Conservation (phyloP, 768 basidiomycete species). For the Xerocomus spinulosus region DNA sequence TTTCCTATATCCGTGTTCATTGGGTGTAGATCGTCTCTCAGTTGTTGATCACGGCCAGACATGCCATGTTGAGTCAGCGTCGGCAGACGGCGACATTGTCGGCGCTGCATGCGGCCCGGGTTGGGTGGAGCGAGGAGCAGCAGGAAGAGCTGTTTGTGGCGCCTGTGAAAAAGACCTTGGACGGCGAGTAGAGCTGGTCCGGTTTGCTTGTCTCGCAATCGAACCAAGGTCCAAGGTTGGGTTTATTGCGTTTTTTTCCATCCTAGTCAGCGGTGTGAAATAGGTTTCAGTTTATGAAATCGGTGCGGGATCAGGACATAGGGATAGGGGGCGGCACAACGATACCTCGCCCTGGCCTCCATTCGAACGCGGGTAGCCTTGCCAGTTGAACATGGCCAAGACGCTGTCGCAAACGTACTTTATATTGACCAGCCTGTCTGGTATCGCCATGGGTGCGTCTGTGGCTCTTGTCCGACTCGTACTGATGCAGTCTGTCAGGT, state of each 20-base stretch:
- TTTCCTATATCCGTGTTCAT: no score
- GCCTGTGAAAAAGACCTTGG: not conserved
- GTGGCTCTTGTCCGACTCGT: not conserved
- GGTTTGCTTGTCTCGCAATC: no score
- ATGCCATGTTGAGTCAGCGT: constrained; percentile 3
- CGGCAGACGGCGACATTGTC: not conserved
- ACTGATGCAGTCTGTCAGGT: constrained; percentile 3
- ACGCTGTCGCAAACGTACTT: constrained; percentile 12
- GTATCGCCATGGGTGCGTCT: constrained; percentile 13
- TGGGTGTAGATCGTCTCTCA: constrained; percentile 12
- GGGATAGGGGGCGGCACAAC: no score
- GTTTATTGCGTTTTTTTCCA: no score
- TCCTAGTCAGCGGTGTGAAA: no score
- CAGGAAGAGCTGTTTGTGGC: not conserved
- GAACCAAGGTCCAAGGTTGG: no score
- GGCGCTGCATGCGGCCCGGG: not conserved
- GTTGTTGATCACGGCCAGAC: constrained; percentile 14
- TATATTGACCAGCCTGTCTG: constrained; percentile 5
- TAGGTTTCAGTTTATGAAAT: no score
- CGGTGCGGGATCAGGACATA: no score
- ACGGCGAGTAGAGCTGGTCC: no score
- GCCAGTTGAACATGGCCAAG: no score
- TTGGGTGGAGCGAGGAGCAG: not conserved
- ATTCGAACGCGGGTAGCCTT: no score
- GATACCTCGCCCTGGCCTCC: no score